Base-by-base conservation (phyloP, 768 basidiomycete genomes). In the Butyriboletus loyo region DNA sequence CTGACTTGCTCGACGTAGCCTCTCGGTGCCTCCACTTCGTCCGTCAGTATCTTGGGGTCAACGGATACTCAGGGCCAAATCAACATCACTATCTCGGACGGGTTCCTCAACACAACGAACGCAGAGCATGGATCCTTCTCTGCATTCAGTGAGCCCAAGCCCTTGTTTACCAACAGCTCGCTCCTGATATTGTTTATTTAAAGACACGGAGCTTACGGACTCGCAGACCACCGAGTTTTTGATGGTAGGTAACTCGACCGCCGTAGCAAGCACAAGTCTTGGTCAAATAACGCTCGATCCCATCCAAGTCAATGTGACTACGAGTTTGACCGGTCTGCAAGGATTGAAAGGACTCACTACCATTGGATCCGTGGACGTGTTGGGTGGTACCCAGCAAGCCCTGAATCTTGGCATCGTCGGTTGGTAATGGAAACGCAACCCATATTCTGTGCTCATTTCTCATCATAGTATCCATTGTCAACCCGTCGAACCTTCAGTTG, bases 221-320 rank as follows among this genome's bases (percentile, higher is more conserved):
- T 62, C 70, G 15, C 66, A 71, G 25, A 63, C 52, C n/a, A 74
- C 76, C 30, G 66, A 77, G 10, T 88, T 89, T 67, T 71, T 73
- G 36, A 74, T 89, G 34, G 69, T 82, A 40, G 86, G 86, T 31
- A 73, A 77, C 54, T 82, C 86, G 48, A 73, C 74, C 19, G 80
- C 87, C 4, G 67, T 85, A 9, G 81, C 86, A 21, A 83, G 76
- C 55, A 76, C 77, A 61, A 80, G 77, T 62, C 74, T 87, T 48
- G 87, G 87, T 35, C 73, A 79, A 58, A 80, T 89, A 51, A 82
- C 79, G n/a, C 75, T 89, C 8, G 78, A 86, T 63, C 77, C 84
- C 6, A 88, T 89, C 66, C 80, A 80, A 51, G 85, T 89, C 64
- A 81, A 87, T 56, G 86, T 88, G 3, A 74, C 84, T 7, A 82